These are phyloP conservation scores for Mycena haematopus DNA, from an alignment of 768 basidiomycete species.

Conservation along the genomic window DNA sequence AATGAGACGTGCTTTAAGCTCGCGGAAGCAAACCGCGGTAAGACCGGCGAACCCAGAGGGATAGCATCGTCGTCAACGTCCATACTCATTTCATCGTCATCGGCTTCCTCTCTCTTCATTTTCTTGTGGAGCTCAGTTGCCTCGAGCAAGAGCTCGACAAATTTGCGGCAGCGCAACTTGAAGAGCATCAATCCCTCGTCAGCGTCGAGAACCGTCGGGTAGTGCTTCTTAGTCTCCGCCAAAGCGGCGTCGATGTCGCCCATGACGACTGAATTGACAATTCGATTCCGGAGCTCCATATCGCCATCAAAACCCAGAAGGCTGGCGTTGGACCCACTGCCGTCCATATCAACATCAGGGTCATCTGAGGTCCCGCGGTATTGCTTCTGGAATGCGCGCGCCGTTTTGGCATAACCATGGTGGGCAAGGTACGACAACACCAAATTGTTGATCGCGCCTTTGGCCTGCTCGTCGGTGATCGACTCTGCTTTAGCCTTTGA, in stretches of 20 bases:
- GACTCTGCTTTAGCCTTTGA: slow-evolving; percentile 34
- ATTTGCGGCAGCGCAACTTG: slow-evolving; percentile 84
- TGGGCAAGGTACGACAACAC: slow-evolving; percentile 83
- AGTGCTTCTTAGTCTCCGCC: slow-evolving; percentile 56
- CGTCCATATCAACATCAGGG: slow-evolving; percentile 59
- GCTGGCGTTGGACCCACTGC: slow-evolving; percentile 33
- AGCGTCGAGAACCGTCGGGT: slow-evolving; percentile 68
- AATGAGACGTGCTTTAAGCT: slow-evolving; percentile 17
- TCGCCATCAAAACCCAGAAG: slow-evolving; percentile 49
- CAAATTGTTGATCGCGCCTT: slow-evolving; percentile 70
- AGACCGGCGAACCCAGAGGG: slow-evolving; percentile 21
- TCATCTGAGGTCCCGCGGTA: slow-evolving; percentile 32
- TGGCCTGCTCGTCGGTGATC: slow-evolving; percentile 57
- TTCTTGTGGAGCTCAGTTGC: slow-evolving; percentile 73
- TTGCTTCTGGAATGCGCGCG: slow-evolving; percentile 67
- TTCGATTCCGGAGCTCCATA: slow-evolving; percentile 71
- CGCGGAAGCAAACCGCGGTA: slow-evolving; percentile 30
- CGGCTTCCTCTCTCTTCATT: slow-evolving; percentile 50
- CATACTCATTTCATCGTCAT: slow-evolving; percentile 62
- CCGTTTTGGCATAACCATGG: slow-evolving; percentile 80
- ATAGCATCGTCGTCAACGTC: slow-evolving; percentile 58
- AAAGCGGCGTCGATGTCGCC: slow-evolving; percentile 80
- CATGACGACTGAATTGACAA: slow-evolving; percentile 68
- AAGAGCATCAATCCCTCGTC: slow-evolving; percentile 78
- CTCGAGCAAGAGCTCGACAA: slow-evolving; percentile 81